These are phyloP conservation scores for Trametes coccinea DNA, from an alignment of 768 basidiomycete species.

Conservation along the genomic window DNA sequence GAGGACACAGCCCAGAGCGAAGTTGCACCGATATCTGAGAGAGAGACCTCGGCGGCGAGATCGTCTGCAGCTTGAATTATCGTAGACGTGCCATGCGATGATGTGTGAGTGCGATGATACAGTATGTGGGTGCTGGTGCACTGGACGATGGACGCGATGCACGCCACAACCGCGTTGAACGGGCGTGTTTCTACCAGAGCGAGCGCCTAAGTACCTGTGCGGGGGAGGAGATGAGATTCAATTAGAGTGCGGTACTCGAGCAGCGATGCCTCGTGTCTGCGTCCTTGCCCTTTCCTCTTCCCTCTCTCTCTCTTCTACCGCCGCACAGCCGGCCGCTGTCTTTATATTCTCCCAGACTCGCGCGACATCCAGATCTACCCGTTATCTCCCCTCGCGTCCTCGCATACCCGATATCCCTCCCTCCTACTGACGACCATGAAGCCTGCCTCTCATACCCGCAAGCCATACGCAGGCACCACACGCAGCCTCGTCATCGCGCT, in stretches of 20 bases:
- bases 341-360: constrained; percentile 19
- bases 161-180: constrained; percentile 28
- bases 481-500: constrained; percentile 76
- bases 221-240: constrained; percentile 6
- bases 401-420: constrained; percentile 6
- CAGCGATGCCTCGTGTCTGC: constrained; percentile 19
- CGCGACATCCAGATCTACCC: constrained; percentile 5
- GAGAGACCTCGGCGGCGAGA: neutral
- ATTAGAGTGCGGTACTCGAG: too few species aligned
- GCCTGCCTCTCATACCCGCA: constrained; percentile 61
- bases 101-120: too few species aligned
- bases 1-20: constrained; percentile 7
- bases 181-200: constrained; percentile 26
- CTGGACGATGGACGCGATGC: neutral
- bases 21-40: constrained; percentile 10
- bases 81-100: neutral
- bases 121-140: too few species aligned
- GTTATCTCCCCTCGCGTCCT: constrained; percentile 10
- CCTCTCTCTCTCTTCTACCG: constrained; percentile 15
- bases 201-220: constrained; percentile 1
- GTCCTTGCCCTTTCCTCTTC: constrained; percentile 3
- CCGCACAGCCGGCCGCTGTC: neutral
- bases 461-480: constrained; percentile 65
- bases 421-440: constrained; percentile 40
- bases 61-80: neutral